Base-by-base conservation (phyloP, 164 flowering plant species). In the Umbellularia californica region DNA sequence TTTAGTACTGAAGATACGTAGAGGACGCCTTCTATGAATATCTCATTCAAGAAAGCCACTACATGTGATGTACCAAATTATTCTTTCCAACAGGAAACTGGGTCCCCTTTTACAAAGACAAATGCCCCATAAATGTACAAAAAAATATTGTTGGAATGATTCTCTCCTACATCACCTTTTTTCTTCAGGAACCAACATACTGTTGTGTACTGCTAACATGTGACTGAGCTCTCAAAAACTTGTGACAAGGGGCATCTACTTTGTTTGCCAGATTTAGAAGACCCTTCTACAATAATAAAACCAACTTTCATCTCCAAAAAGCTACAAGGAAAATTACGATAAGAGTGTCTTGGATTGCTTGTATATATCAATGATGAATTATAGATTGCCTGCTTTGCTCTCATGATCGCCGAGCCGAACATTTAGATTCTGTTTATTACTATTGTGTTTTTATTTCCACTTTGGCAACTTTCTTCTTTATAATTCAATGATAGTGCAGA, bases 31-130 rank as follows among this genome's bases (percentile, higher is more conserved):
- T 15, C 5, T 64, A 64, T 64, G 67, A 22, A 25, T 13, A 64
- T 64, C 24, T 64, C 28, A 22, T 22, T 52, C 10, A n/a, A 50
- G 17, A 47, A 51, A 66, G 28, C n/a, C 20, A 50, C 52, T 67
- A 50, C 23, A 24, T 50, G 70, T 65, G 76, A 67, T 64, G 68
- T 41, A 41, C 68, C 19, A 69, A 72, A 73, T 73, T 73, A 65
- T 73, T 73, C 63, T 50, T 28, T 65, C 30, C 62, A 25, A 65
- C 75, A 65, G 70, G 65, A 41, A 5, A 2, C 24, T 24, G 19
- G 24, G 28, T 25, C 12, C 28, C 12, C 28, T 64, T 64, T 64
- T 24, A 25, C 24, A 64, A 64, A 25, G 67, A 14, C 28, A 23
- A 64, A 64, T n/a, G 22, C 25, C 25, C 63, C 58, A 41, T n/a